Evolutionary conservation across 331 rosid genomes (phyloP).

Genomic region (Acacia concinna): DNA sequence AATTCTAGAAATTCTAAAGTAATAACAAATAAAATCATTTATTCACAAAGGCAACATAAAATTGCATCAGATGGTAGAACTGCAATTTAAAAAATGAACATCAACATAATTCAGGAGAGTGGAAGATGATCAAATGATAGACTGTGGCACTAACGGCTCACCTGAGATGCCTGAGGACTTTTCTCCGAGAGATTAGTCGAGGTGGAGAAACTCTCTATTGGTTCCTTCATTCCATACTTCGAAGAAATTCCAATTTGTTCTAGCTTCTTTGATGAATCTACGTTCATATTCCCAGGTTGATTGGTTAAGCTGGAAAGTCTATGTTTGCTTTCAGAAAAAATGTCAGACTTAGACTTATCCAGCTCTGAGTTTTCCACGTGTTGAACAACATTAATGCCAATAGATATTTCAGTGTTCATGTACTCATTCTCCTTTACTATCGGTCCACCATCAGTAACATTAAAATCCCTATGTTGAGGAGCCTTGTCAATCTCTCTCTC

Average conservation of each 20-base stretch:
- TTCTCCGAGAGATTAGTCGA: constrained; percentile 38
- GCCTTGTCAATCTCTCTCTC: constrained; percentile 30
- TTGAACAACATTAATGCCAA: constrained; percentile 30
- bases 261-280: constrained; percentile 39
- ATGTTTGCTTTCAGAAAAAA: constrained; percentile 26
- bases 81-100: not conserved
- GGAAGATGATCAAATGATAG: constrained; percentile 22
- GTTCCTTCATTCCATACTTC: constrained; percentile 29
- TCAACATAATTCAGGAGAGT: not conserved
- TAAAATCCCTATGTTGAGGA: constrained; percentile 27
- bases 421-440: constrained; percentile 24
- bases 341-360: constrained; percentile 39
- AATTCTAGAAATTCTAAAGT: not conserved
- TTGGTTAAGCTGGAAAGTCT: constrained; percentile 33
- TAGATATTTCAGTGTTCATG: constrained; percentile 27
- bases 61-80: not conserved
- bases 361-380: constrained; percentile 31
- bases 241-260: constrained; percentile 35
- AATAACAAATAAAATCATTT: not conserved
- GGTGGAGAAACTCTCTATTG: constrained; percentile 43
- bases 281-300: constrained; percentile 33
- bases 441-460: constrained; percentile 24
- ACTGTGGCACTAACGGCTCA: constrained; percentile 36
- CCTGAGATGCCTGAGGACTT: constrained; percentile 53
- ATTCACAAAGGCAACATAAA: not conserved